These are phyloP conservation scores for Margaritispora aquatica DNA, from an alignment of 495 filamentous ascomycete genomes.

Conservation along the genomic window DNA sequence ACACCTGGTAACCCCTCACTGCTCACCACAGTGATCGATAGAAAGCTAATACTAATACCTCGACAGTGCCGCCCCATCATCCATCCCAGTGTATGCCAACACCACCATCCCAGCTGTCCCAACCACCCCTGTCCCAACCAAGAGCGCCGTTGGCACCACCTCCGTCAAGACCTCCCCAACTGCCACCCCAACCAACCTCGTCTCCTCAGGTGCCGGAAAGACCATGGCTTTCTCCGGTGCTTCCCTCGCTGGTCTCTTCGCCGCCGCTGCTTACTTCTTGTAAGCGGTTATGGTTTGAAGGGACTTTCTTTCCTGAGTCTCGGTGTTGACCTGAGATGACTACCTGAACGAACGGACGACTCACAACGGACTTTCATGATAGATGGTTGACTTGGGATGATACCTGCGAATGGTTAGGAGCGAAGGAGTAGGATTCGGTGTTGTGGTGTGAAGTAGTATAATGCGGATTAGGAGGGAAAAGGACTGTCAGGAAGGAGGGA, in stretches of 20 bases:
- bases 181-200: conserved; percentile 34
- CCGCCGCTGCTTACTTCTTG: conserved; percentile 65
- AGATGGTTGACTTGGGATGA: conserved; percentile 32
- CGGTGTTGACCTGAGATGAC: no score
- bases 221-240: conserved; percentile 54
- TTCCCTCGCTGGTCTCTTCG: conserved; percentile 69
- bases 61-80: conserved; percentile 12
- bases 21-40: conserved; percentile 12
- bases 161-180: conserved; percentile 8
- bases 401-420: conserved; percentile 26
- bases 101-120: neutral
- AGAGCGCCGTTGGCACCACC: conserved; percentile 28
- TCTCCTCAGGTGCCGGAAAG: conserved; percentile 58
- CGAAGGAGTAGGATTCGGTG: conserved; percentile 7
- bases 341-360: conserved; percentile 20
- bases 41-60: conserved; percentile 15
- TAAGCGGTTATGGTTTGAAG: conserved; percentile 46
- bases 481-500: no score
- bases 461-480: no score
- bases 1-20: conserved; percentile 49
- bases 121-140: no score
- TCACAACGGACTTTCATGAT: conserved; percentile 31
- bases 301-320: conserved; percentile 9
- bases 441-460: no score
- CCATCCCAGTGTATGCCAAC: neutral